phyloP scores from a whole-genome alignment of 1,139 yeast genomes.

The Pichia sp. region DNA sequence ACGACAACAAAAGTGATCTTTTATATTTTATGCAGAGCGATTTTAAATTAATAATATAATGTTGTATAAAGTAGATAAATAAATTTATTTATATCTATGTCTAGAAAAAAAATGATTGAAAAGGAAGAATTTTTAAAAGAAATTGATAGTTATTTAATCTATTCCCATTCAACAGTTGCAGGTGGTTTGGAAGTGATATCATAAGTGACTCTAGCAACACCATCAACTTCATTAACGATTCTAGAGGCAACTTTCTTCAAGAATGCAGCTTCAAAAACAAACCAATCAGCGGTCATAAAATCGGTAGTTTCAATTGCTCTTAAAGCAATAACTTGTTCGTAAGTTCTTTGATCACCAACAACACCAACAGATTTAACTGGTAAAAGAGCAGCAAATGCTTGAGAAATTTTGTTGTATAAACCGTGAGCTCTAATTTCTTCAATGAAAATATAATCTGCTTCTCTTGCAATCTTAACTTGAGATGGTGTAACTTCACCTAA shows the following conservation, averaged over 20 bases:
- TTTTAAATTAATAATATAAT: not conserved
- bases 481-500: conserved; percentile 91
- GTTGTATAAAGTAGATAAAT: not conserved
- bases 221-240: conserved; percentile 96
- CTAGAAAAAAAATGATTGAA: not conserved
- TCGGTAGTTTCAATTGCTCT: conserved; percentile 97
- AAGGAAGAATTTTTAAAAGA: not conserved
- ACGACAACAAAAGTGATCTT: conserved; percentile 30
- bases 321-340: conserved; percentile 97
- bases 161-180: conserved; percentile 99
- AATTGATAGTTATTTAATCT: conserved; percentile 21
- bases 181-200: conserved; percentile 99
- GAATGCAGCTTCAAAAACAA: conserved; percentile 84
- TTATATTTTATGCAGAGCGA: no score
- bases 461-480: conserved; percentile 94
- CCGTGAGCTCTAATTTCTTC: conserved; percentile 94
- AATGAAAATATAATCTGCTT: conserved; percentile 92
- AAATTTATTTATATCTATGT: not conserved
- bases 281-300: conserved; percentile 99
- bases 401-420: conserved; percentile 84
- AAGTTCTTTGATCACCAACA: conserved; percentile 99
- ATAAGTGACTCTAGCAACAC: conserved; percentile 98
- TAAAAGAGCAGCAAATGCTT: conserved; percentile 93
- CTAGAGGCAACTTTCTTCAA: conserved; percentile 90
- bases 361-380: conserved; percentile 99